Evolutionary conservation across 2,329 filamentous ascomycete genomes (phyloP), one percentile per base, ranked within the genome.

Genomic region (Colletotrichum sp.): DNA sequence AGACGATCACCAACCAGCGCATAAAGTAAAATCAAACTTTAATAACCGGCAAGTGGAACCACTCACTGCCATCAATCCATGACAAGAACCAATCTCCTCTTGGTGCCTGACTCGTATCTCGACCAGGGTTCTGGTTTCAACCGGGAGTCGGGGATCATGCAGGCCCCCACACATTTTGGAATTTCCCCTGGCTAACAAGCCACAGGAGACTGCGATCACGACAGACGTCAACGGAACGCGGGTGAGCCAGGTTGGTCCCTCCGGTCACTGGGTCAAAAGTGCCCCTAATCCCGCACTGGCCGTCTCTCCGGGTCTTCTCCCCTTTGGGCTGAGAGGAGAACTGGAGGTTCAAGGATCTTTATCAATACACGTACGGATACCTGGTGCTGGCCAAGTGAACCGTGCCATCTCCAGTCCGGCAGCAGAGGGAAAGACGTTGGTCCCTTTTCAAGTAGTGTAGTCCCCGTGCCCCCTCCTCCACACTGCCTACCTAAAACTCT

Each of bases 21-120:
- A 74, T 72, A 72, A 74, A 74, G 72, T 67, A 72, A 72, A 71
- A 64, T 59, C 68, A 74, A 74, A 74, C 68, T 74, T 58, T 71
- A 66, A 63, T 67, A 57, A 72, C 27, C 68, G 72, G 68, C 68
- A 74, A 72, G 72, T 74, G 72, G 72, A 72, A 73, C 68, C 34
- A 15, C 21, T 67, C 29, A 31, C 16, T 55, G 43, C 38, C 31
- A 34, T 66, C 38, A 51, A 43, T 27, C 62, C 71, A 54, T 73
- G 69, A 18, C 36, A 55, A 33, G 27, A 63, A 18, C 72, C 68
- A 74, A 74, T 67, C 62, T 73, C 71, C 38, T 36, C 15, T 38
- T 47, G 34, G 69, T 47, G 47, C 62, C 72, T 72, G 72, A 74
- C 68, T 74, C 72, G 62, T 74, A 67, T 64, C 36, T 27, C 11